Evolutionary conservation across 768 basidiomycete genomes (phyloP).

Genomic region (Crassisporium funariophilum): DNA sequence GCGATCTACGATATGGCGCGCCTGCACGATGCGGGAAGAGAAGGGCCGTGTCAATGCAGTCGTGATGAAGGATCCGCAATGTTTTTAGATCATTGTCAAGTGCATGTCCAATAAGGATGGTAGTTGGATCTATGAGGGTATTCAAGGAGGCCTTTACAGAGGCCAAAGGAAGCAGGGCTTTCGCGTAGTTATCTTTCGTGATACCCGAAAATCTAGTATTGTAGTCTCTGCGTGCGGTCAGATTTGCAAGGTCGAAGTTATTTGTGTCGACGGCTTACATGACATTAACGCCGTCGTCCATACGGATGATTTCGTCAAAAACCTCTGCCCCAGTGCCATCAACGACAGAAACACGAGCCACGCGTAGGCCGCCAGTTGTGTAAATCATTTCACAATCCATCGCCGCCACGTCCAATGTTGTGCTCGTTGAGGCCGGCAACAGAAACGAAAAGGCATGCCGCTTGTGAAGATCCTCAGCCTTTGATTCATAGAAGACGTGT

Average conservation of each 20-base stretch:
- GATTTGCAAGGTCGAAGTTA: neutral
- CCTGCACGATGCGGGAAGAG: slow-evolving; percentile 81
- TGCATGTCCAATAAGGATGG: slow-evolving; percentile 88
- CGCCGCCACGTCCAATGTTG: slow-evolving; percentile 72
- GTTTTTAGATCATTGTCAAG: slow-evolving; percentile 95
- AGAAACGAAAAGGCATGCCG: slow-evolving; percentile 72
- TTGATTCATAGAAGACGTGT: slow-evolving; percentile 89
- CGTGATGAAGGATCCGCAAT: slow-evolving; percentile 82
- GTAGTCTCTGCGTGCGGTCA: slow-evolving; percentile 61
- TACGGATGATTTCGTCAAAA: slow-evolving; percentile 79
- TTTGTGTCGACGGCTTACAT: slow-evolving; percentile 65
- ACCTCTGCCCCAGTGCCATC: slow-evolving; percentile 73
- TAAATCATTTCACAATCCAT: slow-evolving; percentile 98
- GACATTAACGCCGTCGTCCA: slow-evolving; percentile 80
- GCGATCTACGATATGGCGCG: slow-evolving; percentile 76
- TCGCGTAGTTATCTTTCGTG: slow-evolving; percentile 54
- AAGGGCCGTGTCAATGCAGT: slow-evolving; percentile 84
- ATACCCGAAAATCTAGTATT: slow-evolving; percentile 92
- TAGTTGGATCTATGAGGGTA: slow-evolving; percentile 71
- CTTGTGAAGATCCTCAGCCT: slow-evolving; percentile 63
- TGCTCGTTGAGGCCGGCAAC: slow-evolving; percentile 24
- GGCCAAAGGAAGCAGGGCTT: slow-evolving; percentile 67
- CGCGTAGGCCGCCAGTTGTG: slow-evolving; percentile 88
- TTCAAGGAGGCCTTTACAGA: slow-evolving; percentile 71
- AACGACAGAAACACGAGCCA: slow-evolving; percentile 89